phyloP scores from a whole-genome alignment of 2,329 filamentous ascomycete genomes.

The Sporothrix humicola region DNA sequence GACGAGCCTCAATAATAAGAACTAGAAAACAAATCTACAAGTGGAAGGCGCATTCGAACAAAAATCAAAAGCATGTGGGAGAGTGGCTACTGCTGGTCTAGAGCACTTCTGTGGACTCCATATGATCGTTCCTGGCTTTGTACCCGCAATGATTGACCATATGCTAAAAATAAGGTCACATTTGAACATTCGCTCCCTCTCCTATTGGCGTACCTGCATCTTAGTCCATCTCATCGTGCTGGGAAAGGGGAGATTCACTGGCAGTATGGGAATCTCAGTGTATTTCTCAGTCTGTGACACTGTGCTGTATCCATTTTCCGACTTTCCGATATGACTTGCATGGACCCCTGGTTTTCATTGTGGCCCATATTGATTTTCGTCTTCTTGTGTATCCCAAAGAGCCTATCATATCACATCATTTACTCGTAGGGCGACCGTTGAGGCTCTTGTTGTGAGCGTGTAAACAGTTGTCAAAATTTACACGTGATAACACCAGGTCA shows the following conservation, averaged over 20 bases:
- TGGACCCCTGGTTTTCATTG: not conserved
- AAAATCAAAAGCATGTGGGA: slow-evolving; percentile 15
- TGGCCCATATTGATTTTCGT: not conserved
- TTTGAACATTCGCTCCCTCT: not conserved
- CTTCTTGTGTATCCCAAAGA: not conserved
- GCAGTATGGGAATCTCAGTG: not conserved
- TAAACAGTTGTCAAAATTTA: not conserved
- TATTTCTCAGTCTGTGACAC: not conserved
- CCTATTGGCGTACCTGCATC: not conserved
- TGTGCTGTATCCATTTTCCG: not conserved
- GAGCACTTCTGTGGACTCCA: not conserved
- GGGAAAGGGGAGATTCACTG: too few relatives aligned
- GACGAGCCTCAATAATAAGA: not conserved
- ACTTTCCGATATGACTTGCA: slow-evolving; percentile 2
- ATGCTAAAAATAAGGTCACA: not conserved
- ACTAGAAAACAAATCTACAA: not conserved
- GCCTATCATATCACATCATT: too few relatives aligned
- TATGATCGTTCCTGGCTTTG: not conserved
- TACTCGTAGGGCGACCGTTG: too few relatives aligned
- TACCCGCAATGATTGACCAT: not conserved
- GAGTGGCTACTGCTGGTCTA: not conserved
- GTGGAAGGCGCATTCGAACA: not conserved
- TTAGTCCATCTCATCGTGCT: too few relatives aligned
- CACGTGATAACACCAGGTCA: not conserved
- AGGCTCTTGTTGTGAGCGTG: not conserved